A percentile compares a stretch with the other conserved stretches of the same genome.
Conservation (phyloP, 2,329 filamentous ascomycete genomes). For the Cadophora sp. region DNA sequence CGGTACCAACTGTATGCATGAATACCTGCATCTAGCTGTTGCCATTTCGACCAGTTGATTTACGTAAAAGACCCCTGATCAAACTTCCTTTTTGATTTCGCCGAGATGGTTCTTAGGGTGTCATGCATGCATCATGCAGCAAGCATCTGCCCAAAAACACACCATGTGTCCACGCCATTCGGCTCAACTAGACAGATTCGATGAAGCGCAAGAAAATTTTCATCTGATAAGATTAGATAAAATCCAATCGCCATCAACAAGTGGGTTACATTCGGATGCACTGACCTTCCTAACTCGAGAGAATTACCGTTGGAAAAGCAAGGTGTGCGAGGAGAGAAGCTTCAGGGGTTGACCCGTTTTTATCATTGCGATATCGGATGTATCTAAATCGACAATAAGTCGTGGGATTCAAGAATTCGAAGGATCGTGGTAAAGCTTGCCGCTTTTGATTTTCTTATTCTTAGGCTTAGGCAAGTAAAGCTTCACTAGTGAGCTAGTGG, state of each 20-base stretch:
- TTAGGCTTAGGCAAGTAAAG: constrained; percentile 1
- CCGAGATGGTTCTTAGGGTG: not conserved
- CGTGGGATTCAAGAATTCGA: not conserved
- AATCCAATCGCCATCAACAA: not conserved
- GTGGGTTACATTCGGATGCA: not conserved
- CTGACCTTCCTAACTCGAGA: not conserved
- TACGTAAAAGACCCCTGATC: constrained; percentile 1
- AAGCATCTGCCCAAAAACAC: not conserved
- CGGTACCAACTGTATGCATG: not conserved
- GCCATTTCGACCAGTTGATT: not conserved
- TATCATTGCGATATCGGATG: constrained; percentile 2
- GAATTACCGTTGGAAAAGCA: not conserved
- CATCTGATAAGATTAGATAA: constrained; percentile 30
- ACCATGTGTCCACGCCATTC: constrained; percentile 4
- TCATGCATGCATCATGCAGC: constrained; percentile 12
- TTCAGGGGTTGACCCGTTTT: not conserved
- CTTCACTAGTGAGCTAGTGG: not conserved
- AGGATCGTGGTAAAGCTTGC: not conserved
- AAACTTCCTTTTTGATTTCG: not conserved
- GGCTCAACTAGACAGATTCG: not conserved
- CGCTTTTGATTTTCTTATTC: constrained; percentile 3
- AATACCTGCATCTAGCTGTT: constrained; percentile 3
- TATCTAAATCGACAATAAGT: not conserved
- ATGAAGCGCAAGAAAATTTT: constrained; percentile 13
- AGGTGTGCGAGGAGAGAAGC: constrained; percentile 6